These are phyloP conservation scores for Candida gorgasii DNA, from an alignment of 805 yeast genomes.

Conservation along the genomic window DNA sequence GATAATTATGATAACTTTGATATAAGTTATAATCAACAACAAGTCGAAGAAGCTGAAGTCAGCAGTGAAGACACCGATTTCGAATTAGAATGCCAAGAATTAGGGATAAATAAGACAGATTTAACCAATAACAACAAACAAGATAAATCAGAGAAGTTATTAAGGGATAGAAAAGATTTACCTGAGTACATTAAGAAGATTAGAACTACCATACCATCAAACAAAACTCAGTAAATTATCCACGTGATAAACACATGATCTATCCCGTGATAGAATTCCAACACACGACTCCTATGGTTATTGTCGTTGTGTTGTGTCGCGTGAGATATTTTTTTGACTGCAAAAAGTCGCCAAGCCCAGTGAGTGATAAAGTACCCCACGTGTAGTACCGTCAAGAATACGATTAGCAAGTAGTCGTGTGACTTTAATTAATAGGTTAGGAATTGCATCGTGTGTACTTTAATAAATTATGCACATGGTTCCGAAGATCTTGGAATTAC, in stretches of 20 bases:
- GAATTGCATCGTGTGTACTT: slow-evolving; percentile 5
- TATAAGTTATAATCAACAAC: slow-evolving; percentile 53
- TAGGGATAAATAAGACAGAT: slow-evolving; percentile 30
- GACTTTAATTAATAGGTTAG: slow-evolving; percentile 4
- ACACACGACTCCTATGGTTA: too few relatives aligned
- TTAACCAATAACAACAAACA: slow-evolving; percentile 26
- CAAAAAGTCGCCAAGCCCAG: slow-evolving; percentile 9
- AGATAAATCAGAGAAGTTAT: slow-evolving; percentile 42
- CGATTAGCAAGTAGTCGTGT: slow-evolving; percentile 7
- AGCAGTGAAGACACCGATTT: slow-evolving; percentile 31
- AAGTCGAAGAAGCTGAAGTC: slow-evolving; percentile 18
- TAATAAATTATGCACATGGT: slow-evolving; percentile 1
- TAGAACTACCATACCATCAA: not conserved
- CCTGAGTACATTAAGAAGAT: slow-evolving; percentile 63
- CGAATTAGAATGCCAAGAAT: slow-evolving; percentile 36
- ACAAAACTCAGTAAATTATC: too few relatives aligned
- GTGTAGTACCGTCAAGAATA: slow-evolving; percentile 2
- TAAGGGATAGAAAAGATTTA: slow-evolving; percentile 71
- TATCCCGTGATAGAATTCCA: too few relatives aligned
- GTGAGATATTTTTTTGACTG: slow-evolving; percentile 1
- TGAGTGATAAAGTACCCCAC: not conserved
- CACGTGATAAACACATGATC: too few relatives aligned
- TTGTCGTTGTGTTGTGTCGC: too few relatives aligned
- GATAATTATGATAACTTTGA: slow-evolving; percentile 86
- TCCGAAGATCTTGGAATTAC: not conserved